These are phyloP conservation scores for Aspergillus indologenus DNA, from an alignment of 495 filamentous ascomycete species.

Conservation along the genomic window DNA sequence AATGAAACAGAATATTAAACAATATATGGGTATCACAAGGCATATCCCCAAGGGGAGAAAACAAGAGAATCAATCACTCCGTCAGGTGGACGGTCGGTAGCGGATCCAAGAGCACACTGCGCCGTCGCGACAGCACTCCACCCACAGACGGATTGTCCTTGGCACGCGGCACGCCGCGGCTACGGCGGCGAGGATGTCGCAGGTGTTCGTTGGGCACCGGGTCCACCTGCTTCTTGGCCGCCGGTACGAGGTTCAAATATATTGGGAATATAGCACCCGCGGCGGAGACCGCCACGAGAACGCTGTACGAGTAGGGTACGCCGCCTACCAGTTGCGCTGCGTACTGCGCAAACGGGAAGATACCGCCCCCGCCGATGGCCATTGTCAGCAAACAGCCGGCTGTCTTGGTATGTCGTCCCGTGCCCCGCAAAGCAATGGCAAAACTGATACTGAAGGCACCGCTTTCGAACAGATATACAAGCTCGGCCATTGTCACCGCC, in stretches of 20 bases:
- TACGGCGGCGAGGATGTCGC: slow-evolving; percentile 32
- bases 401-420: slow-evolving; percentile 58
- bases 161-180: slow-evolving; percentile 27
- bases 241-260: slow-evolving; percentile 54
- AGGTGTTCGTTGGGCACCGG: slow-evolving; percentile 49
- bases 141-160: slow-evolving; percentile 36
- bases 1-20: neutral
- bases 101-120: slow-evolving; percentile 36
- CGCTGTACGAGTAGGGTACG: slow-evolving; percentile 50
- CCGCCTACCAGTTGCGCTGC: slow-evolving; percentile 38
- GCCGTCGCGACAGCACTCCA: slow-evolving; percentile 38
- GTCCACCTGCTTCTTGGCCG: slow-evolving; percentile 61
- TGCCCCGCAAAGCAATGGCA: slow-evolving; percentile 57
- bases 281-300: slow-evolving; percentile 57
- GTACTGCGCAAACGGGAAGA: slow-evolving; percentile 55
- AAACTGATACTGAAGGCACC: slow-evolving; percentile 62
- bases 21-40: neutral
- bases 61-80: neutral
- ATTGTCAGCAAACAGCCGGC: slow-evolving; percentile 52
- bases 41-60: neutral
- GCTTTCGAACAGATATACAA: slow-evolving; percentile 61
- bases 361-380: slow-evolving; percentile 55
- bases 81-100: slow-evolving; percentile 29
- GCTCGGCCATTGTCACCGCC: slow-evolving; percentile 49
- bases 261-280: slow-evolving; percentile 57